Evolutionary conservation across 129 eudicot genomes (phyloP).

Genomic region (Arctium minus): DNA sequence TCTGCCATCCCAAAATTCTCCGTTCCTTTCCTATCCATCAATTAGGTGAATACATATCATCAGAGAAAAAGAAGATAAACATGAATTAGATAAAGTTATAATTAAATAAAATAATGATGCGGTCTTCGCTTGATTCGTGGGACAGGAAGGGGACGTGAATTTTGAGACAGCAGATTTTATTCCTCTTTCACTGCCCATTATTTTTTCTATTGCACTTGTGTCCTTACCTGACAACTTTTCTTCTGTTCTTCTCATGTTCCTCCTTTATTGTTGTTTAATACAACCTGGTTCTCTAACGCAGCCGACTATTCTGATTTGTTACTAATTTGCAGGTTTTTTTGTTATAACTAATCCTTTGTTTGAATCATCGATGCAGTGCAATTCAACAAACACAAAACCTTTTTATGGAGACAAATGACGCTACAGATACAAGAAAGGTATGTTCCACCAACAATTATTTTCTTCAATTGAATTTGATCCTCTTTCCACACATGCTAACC

Average conservation of each 20-base stretch:
- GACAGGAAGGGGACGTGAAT: too few species aligned
- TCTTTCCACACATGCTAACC: background rate
- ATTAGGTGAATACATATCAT: too few species aligned
- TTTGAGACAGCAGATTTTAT: too few species aligned
- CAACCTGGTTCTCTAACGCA: background rate
- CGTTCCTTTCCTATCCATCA: too few species aligned
- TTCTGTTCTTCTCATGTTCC: background rate
- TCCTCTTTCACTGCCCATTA: background rate
- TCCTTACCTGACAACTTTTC: background rate
- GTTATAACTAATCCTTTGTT: slow-evolving; percentile 9
- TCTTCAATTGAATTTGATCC: background rate
- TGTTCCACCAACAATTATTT: slow-evolving; percentile 17
- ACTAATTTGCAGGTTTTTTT: background rate
- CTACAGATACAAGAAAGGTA: slow-evolving; percentile 80
- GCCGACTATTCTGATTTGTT: background rate
- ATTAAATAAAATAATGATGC: too few species aligned
- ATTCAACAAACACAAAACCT: slow-evolving; percentile 84
- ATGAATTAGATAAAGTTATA: too few species aligned
- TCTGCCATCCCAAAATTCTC: too few species aligned
- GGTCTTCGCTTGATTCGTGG: too few species aligned
- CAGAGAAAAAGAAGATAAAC: too few species aligned
- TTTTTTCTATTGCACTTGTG: background rate
- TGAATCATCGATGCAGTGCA: slow-evolving; percentile 48
- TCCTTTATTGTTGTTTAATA: background rate
- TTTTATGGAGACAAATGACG: slow-evolving; percentile 61